Conservation (phyloP, 2,329 filamentous ascomycete genomes). For the Aspergillus candidus region DNA sequence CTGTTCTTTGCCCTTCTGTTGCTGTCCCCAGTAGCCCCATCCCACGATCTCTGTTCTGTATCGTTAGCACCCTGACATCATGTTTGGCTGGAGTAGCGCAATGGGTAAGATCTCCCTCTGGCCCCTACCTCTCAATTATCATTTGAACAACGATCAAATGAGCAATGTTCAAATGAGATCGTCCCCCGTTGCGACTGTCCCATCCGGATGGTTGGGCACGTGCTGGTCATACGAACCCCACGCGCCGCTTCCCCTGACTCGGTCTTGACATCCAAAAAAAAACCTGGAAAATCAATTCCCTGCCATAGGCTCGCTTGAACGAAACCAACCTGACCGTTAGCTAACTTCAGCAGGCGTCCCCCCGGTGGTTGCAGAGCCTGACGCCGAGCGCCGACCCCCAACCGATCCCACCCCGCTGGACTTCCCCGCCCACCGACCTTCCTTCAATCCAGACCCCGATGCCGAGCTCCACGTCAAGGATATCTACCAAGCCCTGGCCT, state of each 20-base stretch:
- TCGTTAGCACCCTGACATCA: conserved; percentile 9
- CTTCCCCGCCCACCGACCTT: conserved; percentile 45
- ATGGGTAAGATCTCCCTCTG: conserved; percentile 23
- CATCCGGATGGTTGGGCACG: too few relatives aligned
- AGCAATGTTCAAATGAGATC: too few relatives aligned
- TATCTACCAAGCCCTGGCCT: conserved; percentile 42
- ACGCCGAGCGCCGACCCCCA: conserved; percentile 45
- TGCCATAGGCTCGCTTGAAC: neutral
- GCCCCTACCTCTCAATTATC: neutral
- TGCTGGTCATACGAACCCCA: too few relatives aligned
- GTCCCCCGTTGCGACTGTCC: too few relatives aligned
- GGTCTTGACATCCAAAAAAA: neutral
- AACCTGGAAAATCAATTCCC: neutral
- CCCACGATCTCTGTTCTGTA: neutral
- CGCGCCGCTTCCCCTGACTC: neutral
- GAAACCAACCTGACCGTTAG: neutral
- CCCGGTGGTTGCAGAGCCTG: conserved; percentile 27
- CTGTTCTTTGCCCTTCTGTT: neutral
- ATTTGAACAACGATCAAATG: too few relatives aligned
- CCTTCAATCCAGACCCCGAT: conserved; percentile 29
- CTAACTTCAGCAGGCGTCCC: conserved; percentile 25
- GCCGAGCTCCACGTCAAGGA: conserved; percentile 29
- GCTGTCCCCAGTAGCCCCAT: neutral
- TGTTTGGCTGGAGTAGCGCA: conserved; percentile 31
- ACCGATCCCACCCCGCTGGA: conserved; percentile 45